Percentiles rank a stretch among this genome's conserved stretches.
Conservation (phyloP, 805 yeast genomes). For the Barnettozyma sucrosica region DNA sequence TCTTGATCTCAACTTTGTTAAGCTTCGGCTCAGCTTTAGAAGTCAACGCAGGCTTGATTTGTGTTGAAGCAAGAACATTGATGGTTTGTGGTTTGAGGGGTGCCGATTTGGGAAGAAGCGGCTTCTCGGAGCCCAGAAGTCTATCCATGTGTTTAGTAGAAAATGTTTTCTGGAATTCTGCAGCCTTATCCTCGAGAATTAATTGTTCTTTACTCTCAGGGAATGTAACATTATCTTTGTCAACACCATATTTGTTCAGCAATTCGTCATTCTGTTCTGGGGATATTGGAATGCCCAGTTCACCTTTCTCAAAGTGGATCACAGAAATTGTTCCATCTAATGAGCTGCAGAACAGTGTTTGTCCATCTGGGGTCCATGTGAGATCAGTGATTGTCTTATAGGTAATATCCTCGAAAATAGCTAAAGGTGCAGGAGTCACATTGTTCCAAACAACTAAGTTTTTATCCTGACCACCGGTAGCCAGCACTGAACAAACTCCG, state of each 20-base stretch:
- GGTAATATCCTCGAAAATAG: conserved; percentile 72
- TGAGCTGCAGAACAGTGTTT: conserved; percentile 65
- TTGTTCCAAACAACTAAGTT: conserved; percentile 88
- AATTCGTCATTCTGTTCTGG: conserved; percentile 61
- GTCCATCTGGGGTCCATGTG: conserved; percentile 84
- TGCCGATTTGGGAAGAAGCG: conserved; percentile 1
- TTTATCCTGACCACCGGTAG: conserved; percentile 94
- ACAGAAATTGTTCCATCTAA: conserved; percentile 79
- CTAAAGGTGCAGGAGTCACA: conserved; percentile 63
- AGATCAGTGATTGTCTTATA: conserved; percentile 80
- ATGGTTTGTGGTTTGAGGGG: background rate
- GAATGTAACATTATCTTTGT: conserved; percentile 73
- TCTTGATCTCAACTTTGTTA: conserved; percentile 58
- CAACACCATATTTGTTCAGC: conserved; percentile 81
- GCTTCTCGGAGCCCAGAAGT: conserved; percentile 31
- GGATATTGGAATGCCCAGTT: conserved; percentile 59
- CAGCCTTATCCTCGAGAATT: conserved; percentile 59
- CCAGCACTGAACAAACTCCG: conserved; percentile 64
- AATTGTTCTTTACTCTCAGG: conserved; percentile 86
- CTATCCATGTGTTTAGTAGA: conserved; percentile 35
- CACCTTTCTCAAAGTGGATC: conserved; percentile 55
- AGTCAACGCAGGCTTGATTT: conserved; percentile 14
- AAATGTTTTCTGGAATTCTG: conserved; percentile 27
- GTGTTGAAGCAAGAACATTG: background rate
- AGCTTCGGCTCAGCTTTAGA: conserved; percentile 21